Conservation (phyloP, 768 basidiomycete genomes). For the Boletus edulis region DNA sequence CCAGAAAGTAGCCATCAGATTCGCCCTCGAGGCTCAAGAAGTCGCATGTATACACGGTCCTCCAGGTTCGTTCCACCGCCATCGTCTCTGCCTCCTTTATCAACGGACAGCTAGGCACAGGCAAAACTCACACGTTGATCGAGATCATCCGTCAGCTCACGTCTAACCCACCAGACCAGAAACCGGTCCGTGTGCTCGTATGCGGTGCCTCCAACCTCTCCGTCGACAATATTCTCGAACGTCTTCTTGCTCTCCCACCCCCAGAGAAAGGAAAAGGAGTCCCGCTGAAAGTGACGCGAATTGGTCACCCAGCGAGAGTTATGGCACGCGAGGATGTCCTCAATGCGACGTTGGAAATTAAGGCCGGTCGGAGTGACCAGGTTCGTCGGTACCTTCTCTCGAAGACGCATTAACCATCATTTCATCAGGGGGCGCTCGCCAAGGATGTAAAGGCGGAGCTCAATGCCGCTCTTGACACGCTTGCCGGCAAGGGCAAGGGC, state of each 20-base stretch:
- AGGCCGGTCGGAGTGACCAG: slow-evolving; percentile 73
- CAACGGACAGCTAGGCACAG: slow-evolving; percentile 55
- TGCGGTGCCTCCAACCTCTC: slow-evolving; percentile 95
- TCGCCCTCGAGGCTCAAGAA: slow-evolving; percentile 77
- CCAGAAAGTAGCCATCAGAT: slow-evolving; percentile 80
- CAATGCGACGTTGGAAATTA: slow-evolving; percentile 68
- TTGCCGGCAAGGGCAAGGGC: slow-evolving; percentile 76
- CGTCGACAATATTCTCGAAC: slow-evolving; percentile 92
- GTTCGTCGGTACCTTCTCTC: slow-evolving; percentile 25
- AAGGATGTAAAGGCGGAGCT: slow-evolving; percentile 90
- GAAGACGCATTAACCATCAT: background rate
- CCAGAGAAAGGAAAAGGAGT: slow-evolving; percentile 43
- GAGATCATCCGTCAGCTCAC: slow-evolving; percentile 89
- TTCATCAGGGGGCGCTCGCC: slow-evolving; percentile 69
- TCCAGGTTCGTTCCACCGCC: slow-evolving; percentile 55
- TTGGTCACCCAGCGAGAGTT: slow-evolving; percentile 95
- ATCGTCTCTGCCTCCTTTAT: background rate
- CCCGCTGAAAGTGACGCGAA: slow-evolving; percentile 66
- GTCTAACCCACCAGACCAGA: slow-evolving; percentile 40
- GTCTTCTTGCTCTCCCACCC: slow-evolving; percentile 64
- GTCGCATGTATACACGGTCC: slow-evolving; percentile 96
- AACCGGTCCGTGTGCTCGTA: slow-evolving; percentile 67
- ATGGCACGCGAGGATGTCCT: slow-evolving; percentile 68
- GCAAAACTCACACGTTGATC: slow-evolving; percentile 94
- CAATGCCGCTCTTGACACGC: slow-evolving; percentile 57